Evolutionary conservation across 139 green algal species (phyloP).

Genomic region (Chlorella sorokiniana): DNA sequence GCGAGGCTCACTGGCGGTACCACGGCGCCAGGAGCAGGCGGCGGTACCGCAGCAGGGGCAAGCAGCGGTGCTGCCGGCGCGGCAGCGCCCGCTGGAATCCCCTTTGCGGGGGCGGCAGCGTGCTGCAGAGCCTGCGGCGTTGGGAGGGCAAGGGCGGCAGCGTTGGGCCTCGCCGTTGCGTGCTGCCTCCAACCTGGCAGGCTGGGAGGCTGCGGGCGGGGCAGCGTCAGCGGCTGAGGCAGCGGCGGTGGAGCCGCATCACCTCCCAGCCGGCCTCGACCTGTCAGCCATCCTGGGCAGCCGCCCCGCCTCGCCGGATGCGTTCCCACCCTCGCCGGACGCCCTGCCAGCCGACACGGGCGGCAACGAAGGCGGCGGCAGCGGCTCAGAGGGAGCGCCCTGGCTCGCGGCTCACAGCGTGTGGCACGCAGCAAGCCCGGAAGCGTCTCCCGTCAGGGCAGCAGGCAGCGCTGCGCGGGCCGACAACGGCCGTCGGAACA

Average conservation of each 20-base stretch:
- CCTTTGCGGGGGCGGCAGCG: neutral
- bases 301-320: constrained; percentile 3
- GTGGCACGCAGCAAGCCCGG: too few relatives aligned
- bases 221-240: neutral
- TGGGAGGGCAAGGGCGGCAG: too few relatives aligned
- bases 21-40: neutral
- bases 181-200: neutral
- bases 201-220: neutral
- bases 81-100: too few relatives aligned
- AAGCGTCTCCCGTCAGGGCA: too few relatives aligned
- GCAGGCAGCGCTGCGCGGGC: too few relatives aligned
- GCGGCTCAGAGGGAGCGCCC: too few relatives aligned
- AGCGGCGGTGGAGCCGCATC: neutral
- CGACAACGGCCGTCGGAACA: too few relatives aligned
- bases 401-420: too few relatives aligned
- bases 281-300: constrained; percentile 13
- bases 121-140: neutral
- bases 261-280: neutral
- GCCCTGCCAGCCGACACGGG: neutral
- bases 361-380: neutral
- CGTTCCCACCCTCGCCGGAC: neutral
- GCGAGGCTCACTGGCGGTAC: constrained; percentile 9
- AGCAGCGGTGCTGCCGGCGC: too few relatives aligned
- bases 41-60: neutral
- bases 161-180: neutral